Percentiles rank a stretch among this genome's conserved stretches.
phyloP scores from a whole-genome alignment of 768 basidiomycete species.

The Mycena alexandri region DNA sequence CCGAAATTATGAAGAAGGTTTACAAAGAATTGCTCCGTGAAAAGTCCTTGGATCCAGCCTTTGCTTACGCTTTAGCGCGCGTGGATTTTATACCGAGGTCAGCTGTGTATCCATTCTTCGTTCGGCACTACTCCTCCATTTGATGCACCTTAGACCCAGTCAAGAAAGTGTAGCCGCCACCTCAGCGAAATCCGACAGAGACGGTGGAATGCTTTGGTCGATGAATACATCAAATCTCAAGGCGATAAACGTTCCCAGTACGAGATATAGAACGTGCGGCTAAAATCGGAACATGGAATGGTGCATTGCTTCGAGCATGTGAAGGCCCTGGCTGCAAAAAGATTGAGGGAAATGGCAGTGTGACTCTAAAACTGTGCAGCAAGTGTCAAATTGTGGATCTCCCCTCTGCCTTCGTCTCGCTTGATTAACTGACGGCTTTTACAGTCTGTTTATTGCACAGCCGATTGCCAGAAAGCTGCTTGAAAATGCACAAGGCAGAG shows the following conservation, averaged over 20 bases:
- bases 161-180: constrained; percentile 2
- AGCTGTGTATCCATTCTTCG: not conserved
- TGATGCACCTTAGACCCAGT: constrained; percentile 7
- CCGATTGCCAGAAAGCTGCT: constrained; percentile 6
- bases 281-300: constrained; percentile 24
- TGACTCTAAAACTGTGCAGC: constrained; percentile 10
- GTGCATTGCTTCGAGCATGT: constrained; percentile 19
- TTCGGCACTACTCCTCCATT: not conserved
- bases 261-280: constrained; percentile 21
- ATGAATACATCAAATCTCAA: constrained; percentile 21
- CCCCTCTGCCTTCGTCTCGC: not conserved
- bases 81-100: constrained; percentile 11
- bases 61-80: constrained; percentile 9
- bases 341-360: not conserved
- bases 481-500: constrained; percentile 18
- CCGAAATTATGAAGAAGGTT: not conserved
- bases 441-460: constrained; percentile 16
- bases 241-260: constrained; percentile 7
- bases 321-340: constrained; percentile 20
- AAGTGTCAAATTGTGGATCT: constrained; percentile 20
- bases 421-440: not conserved
- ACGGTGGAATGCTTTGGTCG: constrained; percentile 17
- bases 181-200: not conserved
- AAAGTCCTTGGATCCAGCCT: constrained; percentile 17
- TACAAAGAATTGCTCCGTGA: not conserved